Evolutionary conservation across 352 stramenopile genomes (phyloP).

Genomic region (Phytophthora quininea): DNA sequence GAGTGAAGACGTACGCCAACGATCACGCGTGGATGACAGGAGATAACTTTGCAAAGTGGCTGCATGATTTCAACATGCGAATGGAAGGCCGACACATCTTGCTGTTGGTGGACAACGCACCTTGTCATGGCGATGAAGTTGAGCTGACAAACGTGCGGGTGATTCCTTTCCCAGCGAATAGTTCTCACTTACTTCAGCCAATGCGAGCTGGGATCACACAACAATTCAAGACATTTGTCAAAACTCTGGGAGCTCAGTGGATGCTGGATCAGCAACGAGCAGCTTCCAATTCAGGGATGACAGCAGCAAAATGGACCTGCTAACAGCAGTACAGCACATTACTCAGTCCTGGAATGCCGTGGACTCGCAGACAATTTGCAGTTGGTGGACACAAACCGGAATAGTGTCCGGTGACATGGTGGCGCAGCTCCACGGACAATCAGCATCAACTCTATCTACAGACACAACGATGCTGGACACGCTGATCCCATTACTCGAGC

Average conservation of each 20-base stretch:
- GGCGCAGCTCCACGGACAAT: slow-evolving; percentile 10
- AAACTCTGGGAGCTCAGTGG: slow-evolving; percentile 22
- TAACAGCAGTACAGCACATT: slow-evolving; percentile 26
- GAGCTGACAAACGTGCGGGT: slow-evolving; percentile 22
- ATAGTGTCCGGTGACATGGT: slow-evolving; percentile 21
- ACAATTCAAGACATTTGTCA: slow-evolving; percentile 24
- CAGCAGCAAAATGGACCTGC: slow-evolving; percentile 18
- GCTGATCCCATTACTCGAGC: slow-evolving; percentile 14
- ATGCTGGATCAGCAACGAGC: slow-evolving; percentile 22
- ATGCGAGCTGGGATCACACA: slow-evolving; percentile 25
- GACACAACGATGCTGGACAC: slow-evolving; percentile 18
- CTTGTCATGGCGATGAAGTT: slow-evolving; percentile 21
- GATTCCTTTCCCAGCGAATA: slow-evolving; percentile 16
- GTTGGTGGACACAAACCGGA: slow-evolving; percentile 19
- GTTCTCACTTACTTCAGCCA: slow-evolving; percentile 10
- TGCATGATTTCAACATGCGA: slow-evolving; percentile 17
- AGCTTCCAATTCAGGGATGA: neutral
- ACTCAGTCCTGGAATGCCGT: slow-evolving; percentile 20
- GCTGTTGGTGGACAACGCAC: slow-evolving; percentile 23
- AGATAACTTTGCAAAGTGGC: slow-evolving; percentile 21
- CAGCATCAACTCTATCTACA: slow-evolving; percentile 4
- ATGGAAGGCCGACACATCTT: slow-evolving; percentile 25
- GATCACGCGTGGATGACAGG: slow-evolving; percentile 24
- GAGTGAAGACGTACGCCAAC: slow-evolving; percentile 17
- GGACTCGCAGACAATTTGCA: slow-evolving; percentile 8